A percentile compares a stretch with the other conserved stretches of the same genome.
Evolutionary conservation across 805 yeast species (phyloP).

Genomic region (Cyberlindnera maclurae): DNA sequence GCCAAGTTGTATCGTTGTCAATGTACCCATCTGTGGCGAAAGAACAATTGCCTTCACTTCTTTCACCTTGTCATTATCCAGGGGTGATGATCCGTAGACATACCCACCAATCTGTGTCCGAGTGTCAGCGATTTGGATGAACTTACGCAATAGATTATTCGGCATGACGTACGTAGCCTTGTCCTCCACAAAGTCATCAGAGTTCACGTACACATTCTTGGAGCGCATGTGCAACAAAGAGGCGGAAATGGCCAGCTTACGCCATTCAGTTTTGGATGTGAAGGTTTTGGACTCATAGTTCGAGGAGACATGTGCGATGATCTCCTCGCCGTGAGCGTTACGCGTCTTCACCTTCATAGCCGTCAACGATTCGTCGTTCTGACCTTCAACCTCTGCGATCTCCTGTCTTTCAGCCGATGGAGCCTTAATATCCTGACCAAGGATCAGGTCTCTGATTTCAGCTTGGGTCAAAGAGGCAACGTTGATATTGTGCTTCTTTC

Average conservation of each 20-base stretch:
- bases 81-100: constrained; percentile 73
- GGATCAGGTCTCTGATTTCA: constrained; percentile 86
- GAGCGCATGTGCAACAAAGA: constrained; percentile 66
- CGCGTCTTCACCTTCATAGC: constrained; percentile 72
- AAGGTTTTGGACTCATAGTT: constrained; percentile 81
- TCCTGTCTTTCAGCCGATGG: constrained; percentile 86
- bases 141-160: constrained; percentile 66
- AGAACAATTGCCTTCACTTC: constrained; percentile 71
- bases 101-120: constrained; percentile 78
- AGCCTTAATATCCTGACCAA: constrained; percentile 89
- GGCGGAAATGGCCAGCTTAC: constrained; percentile 76
- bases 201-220: constrained; percentile 64
- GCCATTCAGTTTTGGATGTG: constrained; percentile 85
- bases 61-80: constrained; percentile 63
- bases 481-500: constrained; percentile 78
- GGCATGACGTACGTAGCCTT: constrained; percentile 74
- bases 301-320: constrained; percentile 87
- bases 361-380: constrained; percentile 33
- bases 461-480: constrained; percentile 84
- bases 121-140: constrained; percentile 74
- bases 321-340: constrained; percentile 94
- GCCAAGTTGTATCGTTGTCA: constrained; percentile 38
- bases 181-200: constrained; percentile 55
- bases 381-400: constrained; percentile 59
- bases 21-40: constrained; percentile 83